These are phyloP conservation scores for Pichia ethanolica DNA, from an alignment of 805 yeast species.

Conservation along the genomic window DNA sequence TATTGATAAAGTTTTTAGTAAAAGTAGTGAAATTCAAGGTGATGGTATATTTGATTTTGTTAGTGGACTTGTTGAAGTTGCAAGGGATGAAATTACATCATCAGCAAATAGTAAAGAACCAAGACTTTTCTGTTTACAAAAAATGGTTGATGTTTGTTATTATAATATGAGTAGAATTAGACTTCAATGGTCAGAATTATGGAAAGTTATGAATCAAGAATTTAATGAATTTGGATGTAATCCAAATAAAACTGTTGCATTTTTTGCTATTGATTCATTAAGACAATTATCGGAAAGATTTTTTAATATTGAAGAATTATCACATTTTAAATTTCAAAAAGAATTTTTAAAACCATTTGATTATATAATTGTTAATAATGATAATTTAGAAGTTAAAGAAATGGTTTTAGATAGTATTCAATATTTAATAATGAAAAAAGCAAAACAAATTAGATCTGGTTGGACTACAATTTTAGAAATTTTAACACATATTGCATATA, in stretches of 20 bases:
- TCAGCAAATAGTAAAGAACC: slow-evolving; percentile 79
- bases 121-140: slow-evolving; percentile 85
- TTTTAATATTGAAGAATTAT: slow-evolving; percentile 84
- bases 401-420: slow-evolving; percentile 86
- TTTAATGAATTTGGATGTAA: slow-evolving; percentile 83
- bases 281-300: slow-evolving; percentile 90
- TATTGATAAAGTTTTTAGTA: slow-evolving; percentile 81
- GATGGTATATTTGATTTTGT: slow-evolving; percentile 84
- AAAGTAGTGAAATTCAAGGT: slow-evolving; percentile 72
- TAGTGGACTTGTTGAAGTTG: slow-evolving; percentile 76
- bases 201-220: slow-evolving; percentile 89
- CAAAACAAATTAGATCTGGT: slow-evolving; percentile 76
- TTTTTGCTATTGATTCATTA: slow-evolving; percentile 89
- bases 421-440: slow-evolving; percentile 74
- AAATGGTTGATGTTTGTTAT: slow-evolving; percentile 94
- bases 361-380: slow-evolving; percentile 62
- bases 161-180: slow-evolving; percentile 95
- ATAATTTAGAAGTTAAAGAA: slow-evolving; percentile 65
- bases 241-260: slow-evolving; percentile 64
- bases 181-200: slow-evolving; percentile 91
- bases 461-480: slow-evolving; percentile 87
- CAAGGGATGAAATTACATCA: slow-evolving; percentile 84
- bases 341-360: slow-evolving; percentile 91
- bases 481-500: slow-evolving; percentile 60
- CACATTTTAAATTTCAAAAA: slow-evolving; percentile 92